phyloP scores from a whole-genome alignment of 352 stramenopile genomes.

The Phytopythium boreale region DNA sequence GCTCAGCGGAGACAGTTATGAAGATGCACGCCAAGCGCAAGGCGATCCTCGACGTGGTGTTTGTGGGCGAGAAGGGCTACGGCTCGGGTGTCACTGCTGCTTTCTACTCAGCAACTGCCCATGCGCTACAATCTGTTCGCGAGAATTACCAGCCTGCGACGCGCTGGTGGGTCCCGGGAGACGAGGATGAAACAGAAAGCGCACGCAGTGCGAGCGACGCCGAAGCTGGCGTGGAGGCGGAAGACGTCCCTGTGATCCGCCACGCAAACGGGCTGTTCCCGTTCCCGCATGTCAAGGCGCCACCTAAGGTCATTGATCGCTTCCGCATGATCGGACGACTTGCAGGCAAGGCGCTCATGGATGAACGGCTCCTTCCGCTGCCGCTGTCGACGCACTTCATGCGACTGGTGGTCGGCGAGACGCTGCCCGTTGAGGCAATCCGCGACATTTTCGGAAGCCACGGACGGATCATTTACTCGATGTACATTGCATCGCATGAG shows the following conservation, averaged over 20 bases:
- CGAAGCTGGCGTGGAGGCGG: constrained; percentile 10
- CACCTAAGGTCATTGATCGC: constrained; percentile 47
- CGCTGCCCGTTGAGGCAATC: constrained; percentile 47
- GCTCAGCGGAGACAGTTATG: constrained; percentile 76
- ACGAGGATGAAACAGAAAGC: constrained; percentile 31
- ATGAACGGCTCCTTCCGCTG: constrained; percentile 71
- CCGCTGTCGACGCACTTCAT: constrained; percentile 77
- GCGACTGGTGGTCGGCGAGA: constrained; percentile 68
- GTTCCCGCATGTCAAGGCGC: constrained; percentile 37
- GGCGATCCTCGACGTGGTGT: constrained; percentile 81
- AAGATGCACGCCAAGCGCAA: constrained; percentile 85
- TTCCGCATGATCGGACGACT: constrained; percentile 83
- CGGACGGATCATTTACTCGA: constrained; percentile 54
- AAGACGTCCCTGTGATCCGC: constrained; percentile 51
- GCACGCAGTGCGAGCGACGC: constrained; percentile 4
- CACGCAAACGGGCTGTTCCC: constrained; percentile 81
- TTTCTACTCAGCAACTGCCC: constrained; percentile 79
- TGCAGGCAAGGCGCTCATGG: constrained; percentile 81
- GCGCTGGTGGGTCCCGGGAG: constrained; percentile 60
- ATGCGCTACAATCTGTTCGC: constrained; percentile 52
- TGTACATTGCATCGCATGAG: constrained; percentile 43
- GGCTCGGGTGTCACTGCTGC: constrained; percentile 80
- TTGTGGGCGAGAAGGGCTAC: constrained; percentile 84
- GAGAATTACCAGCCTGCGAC: constrained; percentile 38
- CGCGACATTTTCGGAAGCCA: constrained; percentile 57